These are phyloP conservation scores for Cucurbita maxima DNA, from an alignment of 306 rosid genomes.

Conservation along the genomic window DNA sequence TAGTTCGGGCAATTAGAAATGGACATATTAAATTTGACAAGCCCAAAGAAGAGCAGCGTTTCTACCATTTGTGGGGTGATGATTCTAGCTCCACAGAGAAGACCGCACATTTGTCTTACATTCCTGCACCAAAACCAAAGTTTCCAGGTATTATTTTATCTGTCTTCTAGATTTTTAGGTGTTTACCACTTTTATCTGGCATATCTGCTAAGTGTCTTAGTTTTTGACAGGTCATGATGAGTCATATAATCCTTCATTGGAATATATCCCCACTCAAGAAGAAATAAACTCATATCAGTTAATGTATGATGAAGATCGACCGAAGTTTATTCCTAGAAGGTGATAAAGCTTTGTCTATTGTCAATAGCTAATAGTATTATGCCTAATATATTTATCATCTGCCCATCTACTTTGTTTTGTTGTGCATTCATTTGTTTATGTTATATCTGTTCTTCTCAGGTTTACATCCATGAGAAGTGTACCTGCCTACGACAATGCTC, in stretches of 20 bases:
- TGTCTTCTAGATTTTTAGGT: constrained; percentile 1
- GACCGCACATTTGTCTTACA: constrained; percentile 54
- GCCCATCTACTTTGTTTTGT: neutral
- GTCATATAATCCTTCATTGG: constrained; percentile 85
- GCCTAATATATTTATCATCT: neutral
- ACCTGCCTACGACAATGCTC: constrained; percentile 77
- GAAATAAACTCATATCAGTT: constrained; percentile 70
- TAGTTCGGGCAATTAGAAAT: constrained; percentile 64
- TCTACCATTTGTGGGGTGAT: constrained; percentile 75
- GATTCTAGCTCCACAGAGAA: constrained; percentile 57
- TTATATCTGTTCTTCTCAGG: constrained; percentile 24
- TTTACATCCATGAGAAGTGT: constrained; percentile 68
- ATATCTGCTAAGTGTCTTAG: neutral
- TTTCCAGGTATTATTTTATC: constrained; percentile 49
- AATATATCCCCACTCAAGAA: constrained; percentile 89
- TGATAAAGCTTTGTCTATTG: constrained; percentile 14
- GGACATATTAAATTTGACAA: constrained; percentile 60
- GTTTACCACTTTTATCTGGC: neutral
- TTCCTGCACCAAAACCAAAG: constrained; percentile 85
- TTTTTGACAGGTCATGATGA: constrained; percentile 67
- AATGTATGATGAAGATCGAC: constrained; percentile 85
- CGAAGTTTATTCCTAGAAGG: constrained; percentile 81
- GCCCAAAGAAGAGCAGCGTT: constrained; percentile 59
- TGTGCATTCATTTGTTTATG: neutral
- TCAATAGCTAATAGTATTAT: neutral